Evolutionary conservation across 208 protist genomes (phyloP), one percentile per base, ranked within the genome.

Genomic region (Leishmania guyanensis): DNA sequence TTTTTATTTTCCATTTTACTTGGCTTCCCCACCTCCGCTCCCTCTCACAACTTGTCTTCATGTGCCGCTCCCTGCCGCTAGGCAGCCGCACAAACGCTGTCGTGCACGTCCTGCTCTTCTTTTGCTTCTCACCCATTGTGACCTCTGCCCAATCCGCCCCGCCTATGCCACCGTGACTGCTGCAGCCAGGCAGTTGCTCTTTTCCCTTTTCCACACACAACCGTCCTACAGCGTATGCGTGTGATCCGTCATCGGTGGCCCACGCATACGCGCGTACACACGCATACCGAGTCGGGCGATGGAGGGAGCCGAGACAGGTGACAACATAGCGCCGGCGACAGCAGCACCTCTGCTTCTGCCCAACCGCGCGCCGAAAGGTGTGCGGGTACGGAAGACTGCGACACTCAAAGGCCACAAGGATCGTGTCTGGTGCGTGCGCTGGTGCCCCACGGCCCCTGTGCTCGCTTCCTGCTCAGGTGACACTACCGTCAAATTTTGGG

Each of bases 341-440:
- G 84, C 60, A 33, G 76, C 80, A 20, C 87, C 85, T 39, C 53
- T 87, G 73, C 48, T 73, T 54, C 79, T 89, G 39, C 82, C 81
- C 12, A 16, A 36, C 3, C 20, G n/a, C 14, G 56, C 76, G 6
- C 79, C 78, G 3, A 53, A 70, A 50, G 36, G 56, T 33, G 62
- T 90, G 69, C 65, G 29, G 12, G 76, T 95, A 51, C 78, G 84
- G 69, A 88, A 77, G 39, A 86, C 93, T 9, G 90, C 82, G 0
- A 85, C 82, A 43, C 83, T 97, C 50, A 70, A 68, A 36, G 93
- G 91, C 0, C 94, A 98, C 83, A 80, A 70, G 29, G 89, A 92
- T 46, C 93, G 95, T 12, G 93, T 98, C 53, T 98, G 95, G 95
- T 94, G 89, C 53, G 89, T 96, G 48, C 87, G 91, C 51, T 97